Base-by-base conservation (phyloP, 306 rosid species). In the Vigna hirtella region DNA sequence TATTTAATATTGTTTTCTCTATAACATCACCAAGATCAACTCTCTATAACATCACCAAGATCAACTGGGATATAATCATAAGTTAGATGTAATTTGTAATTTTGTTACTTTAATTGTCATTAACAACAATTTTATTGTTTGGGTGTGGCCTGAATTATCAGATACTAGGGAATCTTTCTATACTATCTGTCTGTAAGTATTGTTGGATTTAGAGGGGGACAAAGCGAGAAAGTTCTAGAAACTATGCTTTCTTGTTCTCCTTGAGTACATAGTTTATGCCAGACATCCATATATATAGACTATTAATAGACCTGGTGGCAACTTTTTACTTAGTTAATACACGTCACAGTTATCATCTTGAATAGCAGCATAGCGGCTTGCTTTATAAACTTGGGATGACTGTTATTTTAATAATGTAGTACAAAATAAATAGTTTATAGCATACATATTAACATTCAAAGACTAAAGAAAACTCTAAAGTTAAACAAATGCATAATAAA, bases 1-100 rank as follows among this genome's bases (percentile, higher is more conserved):
- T 58, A 65, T 43, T 73, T 50, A 10, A 73, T 20, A 66, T 49
- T 72, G 15, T 72, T 48, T 64, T 73, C n/a, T 63, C 36, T 68
- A 68, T 68, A 70, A 36, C 38, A 59, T 79, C 43, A 61, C 66
- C 48, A 34, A 17, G 34, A 36, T 5, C 20, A 22, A 32, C 34
- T 15, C n/a, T 63, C 36, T 68, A 68, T 68, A 70, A 36, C 38
- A 59, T 79, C 43, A 61, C 66, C 48, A 34, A 17, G 34, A 36
- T 5, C 20, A 22, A 32, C 34, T 15, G 17, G 22, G 55, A 30
- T 74, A 42, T 30, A 57, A 24, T 32, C 52, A 22, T 52, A 52
- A 69, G 12, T 36, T 63, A 11, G 57, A 77, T 74, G 22, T 52
- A 65, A 20, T 75, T 79, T 73, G 30, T 63, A 8, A 18, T 53